A percentile compares a stretch with the other conserved stretches of the same genome.
phyloP scores from a whole-genome alignment of 345 rosid species.

The Pelargonium nanum region DNA sequence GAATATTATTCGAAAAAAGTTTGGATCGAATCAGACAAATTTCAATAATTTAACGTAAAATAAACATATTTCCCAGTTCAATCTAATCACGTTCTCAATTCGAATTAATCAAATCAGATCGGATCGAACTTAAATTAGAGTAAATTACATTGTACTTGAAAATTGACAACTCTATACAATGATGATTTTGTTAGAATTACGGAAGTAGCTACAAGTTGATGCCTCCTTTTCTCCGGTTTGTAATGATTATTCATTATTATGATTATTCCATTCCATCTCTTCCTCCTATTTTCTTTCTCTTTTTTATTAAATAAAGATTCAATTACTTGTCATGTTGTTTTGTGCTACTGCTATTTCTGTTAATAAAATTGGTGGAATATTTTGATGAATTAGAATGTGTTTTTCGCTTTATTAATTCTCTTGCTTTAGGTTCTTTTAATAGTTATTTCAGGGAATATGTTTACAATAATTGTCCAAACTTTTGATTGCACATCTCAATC shows the following conservation, averaged over 20 bases:
- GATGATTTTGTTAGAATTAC: constrained; percentile 28
- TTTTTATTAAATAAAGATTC: too few species aligned
- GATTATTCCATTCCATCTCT: neutral
- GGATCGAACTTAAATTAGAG: too few species aligned
- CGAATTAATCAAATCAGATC: too few species aligned
- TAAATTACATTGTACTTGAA: too few species aligned
- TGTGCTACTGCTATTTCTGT: neutral
- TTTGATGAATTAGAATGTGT: neutral
- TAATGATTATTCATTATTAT: constrained; percentile 6
- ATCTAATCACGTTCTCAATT: too few species aligned
- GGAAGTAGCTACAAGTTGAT: constrained; percentile 20
- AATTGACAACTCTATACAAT: too few species aligned
- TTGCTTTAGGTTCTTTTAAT: neutral
- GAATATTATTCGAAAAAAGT: too few species aligned
- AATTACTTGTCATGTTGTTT: too few species aligned
- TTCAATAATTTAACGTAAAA: too few species aligned
- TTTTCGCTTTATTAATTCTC: neutral
- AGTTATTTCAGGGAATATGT: too few species aligned
- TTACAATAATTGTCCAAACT: neutral
- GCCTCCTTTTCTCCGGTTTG: neutral
- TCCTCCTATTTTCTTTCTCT: neutral
- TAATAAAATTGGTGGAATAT: neutral
- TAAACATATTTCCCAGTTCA: too few species aligned
- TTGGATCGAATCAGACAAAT: too few species aligned
- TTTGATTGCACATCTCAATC: neutral